Conservation (phyloP, 306 rosid genomes). For the Canavalia gladiata region DNA sequence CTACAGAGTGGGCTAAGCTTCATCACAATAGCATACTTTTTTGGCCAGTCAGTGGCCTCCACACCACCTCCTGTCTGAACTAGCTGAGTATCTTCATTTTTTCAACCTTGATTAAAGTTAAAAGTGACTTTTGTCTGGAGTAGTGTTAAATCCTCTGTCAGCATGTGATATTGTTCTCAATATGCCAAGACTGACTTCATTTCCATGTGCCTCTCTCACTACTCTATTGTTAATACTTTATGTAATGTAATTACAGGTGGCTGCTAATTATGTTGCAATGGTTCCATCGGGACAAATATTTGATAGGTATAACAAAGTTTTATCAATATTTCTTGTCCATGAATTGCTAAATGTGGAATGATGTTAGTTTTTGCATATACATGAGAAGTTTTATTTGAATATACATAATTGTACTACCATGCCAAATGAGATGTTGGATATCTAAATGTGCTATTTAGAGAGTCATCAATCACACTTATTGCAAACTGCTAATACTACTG, state of each 20-base stretch:
- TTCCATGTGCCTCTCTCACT: constrained; percentile 29
- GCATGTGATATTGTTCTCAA: constrained; percentile 8
- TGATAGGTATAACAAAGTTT: constrained; percentile 71
- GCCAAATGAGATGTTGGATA: constrained; percentile 20
- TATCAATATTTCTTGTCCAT: constrained; percentile 40
- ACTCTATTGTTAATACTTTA: constrained; percentile 5
- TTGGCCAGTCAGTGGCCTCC: neutral
- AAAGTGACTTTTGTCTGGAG: constrained; percentile 18
- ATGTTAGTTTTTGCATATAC: constrained; percentile 23
- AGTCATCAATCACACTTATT: constrained; percentile 21
- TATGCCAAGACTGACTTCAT: constrained; percentile 1
- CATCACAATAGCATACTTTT: neutral
- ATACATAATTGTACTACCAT: constrained; percentile 9
- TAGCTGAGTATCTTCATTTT: constrained; percentile 19
- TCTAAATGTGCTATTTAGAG: constrained; percentile 1
- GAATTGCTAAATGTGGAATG: constrained; percentile 26
- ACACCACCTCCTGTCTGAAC: neutral
- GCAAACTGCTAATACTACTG: neutral
- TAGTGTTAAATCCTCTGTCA: constrained; percentile 17
- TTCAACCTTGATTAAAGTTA: constrained; percentile 14
- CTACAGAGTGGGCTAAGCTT: constrained; percentile 1
- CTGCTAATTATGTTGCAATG: constrained; percentile 97
- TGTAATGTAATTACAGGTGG: constrained; percentile 68
- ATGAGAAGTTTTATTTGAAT: constrained; percentile 22
- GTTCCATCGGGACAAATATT: constrained; percentile 96